These are phyloP conservation scores for Calocybe gangraenosa DNA, from an alignment of 768 basidiomycete species.

Conservation along the genomic window DNA sequence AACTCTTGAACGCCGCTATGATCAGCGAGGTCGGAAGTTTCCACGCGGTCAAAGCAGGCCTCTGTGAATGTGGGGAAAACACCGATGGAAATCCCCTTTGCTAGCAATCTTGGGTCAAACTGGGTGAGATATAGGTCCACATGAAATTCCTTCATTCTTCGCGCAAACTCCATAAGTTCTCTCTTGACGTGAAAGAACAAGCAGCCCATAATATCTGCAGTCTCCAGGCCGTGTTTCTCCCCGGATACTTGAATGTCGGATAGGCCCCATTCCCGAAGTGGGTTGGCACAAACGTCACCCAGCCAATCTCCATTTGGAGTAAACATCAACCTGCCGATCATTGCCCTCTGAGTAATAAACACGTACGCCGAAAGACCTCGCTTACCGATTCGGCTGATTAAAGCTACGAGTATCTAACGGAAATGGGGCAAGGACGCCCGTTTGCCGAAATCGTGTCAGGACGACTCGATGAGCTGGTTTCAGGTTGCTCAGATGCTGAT, in stretches of 20 bases:
- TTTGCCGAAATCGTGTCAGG: conserved; percentile 31
- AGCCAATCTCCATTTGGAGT: conserved; percentile 42
- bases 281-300: conserved; percentile 33
- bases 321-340: conserved; percentile 41
- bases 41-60: conserved; percentile 36
- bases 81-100: conserved; percentile 34
- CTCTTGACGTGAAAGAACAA: conserved; percentile 42
- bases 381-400: conserved; percentile 36
- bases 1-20: conserved; percentile 25
- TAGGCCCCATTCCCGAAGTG: conserved; percentile 48
- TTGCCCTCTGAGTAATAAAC: not conserved
- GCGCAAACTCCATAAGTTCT: conserved; percentile 33
- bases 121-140: conserved; percentile 37
- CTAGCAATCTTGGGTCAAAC: conserved; percentile 37
- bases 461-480: conserved; percentile 37
- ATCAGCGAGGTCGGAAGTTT: conserved; percentile 32
- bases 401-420: conserved; percentile 28
- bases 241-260: conserved; percentile 35
- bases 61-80: conserved; percentile 32
- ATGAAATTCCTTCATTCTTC: conserved; percentile 29
- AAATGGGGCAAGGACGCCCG: conserved; percentile 36
- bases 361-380: not conserved
- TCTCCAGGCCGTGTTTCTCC: conserved; percentile 26
- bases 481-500: conserved; percentile 34
- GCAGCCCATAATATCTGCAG: conserved; percentile 34